Conservation (phyloP, 2,329 filamentous ascomycete species). For the Penicillium sp. region DNA sequence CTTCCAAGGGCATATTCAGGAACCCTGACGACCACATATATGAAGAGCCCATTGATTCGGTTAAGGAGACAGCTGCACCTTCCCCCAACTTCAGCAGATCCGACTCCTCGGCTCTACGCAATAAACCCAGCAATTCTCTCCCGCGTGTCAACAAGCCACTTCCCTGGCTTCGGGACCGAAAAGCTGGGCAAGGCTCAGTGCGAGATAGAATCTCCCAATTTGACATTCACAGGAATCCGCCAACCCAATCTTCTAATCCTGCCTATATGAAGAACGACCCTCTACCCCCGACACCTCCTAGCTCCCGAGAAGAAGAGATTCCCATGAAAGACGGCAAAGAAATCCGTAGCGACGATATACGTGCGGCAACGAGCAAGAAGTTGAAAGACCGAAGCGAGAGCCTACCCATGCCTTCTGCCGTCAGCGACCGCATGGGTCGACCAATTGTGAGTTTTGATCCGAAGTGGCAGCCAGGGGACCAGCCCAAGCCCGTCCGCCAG, state of each 20-base stretch:
- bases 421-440: slow-evolving; percentile 86
- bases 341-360: slow-evolving; percentile 83
- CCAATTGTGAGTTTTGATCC: slow-evolving; percentile 97
- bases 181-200: slow-evolving; percentile 48
- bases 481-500: slow-evolving; percentile 30
- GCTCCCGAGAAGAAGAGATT: slow-evolving; percentile 42
- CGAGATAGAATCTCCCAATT: slow-evolving; percentile 56
- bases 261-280: slow-evolving; percentile 72
- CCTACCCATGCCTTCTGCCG: slow-evolving; percentile 83
- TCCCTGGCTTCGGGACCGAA: slow-evolving; percentile 37
- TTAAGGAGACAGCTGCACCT: slow-evolving; percentile 24
- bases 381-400: slow-evolving; percentile 84
- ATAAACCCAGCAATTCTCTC: slow-evolving; percentile 68
- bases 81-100: slow-evolving; percentile 12
- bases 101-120: slow-evolving; percentile 54
- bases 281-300: slow-evolving; percentile 33
- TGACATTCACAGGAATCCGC: slow-evolving; percentile 84
- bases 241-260: slow-evolving; percentile 80
- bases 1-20: slow-evolving; percentile 58
- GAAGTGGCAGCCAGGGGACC: slow-evolving; percentile 69
- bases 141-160: slow-evolving; percentile 48
- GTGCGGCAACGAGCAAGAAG: slow-evolving; percentile 86
- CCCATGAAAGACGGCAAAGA: slow-evolving; percentile 79
- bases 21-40: slow-evolving; percentile 71
- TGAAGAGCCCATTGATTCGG: slow-evolving; percentile 73